A percentile compares a stretch with the other conserved stretches of the same genome.
These are phyloP conservation scores for Aspergillus glaucus DNA, from an alignment of 2,329 filamentous ascomycete species.

Conservation along the genomic window DNA sequence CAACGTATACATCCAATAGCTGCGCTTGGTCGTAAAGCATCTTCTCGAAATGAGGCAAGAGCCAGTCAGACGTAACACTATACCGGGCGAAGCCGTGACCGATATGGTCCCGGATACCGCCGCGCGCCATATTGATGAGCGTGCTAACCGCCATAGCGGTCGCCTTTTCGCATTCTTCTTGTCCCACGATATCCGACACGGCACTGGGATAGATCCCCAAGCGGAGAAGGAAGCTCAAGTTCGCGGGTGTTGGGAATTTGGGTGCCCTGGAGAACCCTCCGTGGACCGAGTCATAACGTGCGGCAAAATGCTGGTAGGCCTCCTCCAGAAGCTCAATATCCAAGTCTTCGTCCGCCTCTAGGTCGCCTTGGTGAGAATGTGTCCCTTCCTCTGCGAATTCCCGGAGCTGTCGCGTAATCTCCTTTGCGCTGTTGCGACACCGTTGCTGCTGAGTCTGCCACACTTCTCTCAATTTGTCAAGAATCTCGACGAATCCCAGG, in stretches of 20 bases:
- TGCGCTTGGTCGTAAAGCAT: conserved; percentile 91
- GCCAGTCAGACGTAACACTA: conserved; percentile 88
- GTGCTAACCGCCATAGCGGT: conserved; percentile 75
- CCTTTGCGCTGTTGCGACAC: conserved; percentile 74
- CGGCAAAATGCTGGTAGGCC: conserved; percentile 71
- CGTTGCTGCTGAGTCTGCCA: conserved; percentile 82
- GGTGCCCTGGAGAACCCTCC: conserved; percentile 76
- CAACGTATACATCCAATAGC: conserved; percentile 73
- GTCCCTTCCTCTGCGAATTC: conserved; percentile 88
- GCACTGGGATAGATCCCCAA: conserved; percentile 64
- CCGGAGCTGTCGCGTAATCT: conserved; percentile 72
- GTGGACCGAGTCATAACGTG: conserved; percentile 70
- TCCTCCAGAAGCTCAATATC: conserved; percentile 91
- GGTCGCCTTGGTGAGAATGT: conserved; percentile 38
- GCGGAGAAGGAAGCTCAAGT: conserved; percentile 73
- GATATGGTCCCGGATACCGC: conserved; percentile 67
- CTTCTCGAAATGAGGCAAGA: conserved; percentile 93
- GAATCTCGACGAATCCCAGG: conserved; percentile 74
- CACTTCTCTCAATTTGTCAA: conserved; percentile 65
- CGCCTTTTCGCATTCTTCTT: conserved; percentile 66
- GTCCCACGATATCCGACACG: conserved; percentile 82
- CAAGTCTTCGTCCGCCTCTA: conserved; percentile 58
- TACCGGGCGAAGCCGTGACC: conserved; percentile 77
- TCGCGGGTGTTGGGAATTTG: conserved; percentile 85
- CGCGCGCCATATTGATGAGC: conserved; percentile 67